Percentiles rank a stretch among this genome's conserved stretches.
Conservation (phyloP, 495 filamentous ascomycete genomes). For the Rostrohypoxylon terebratum region DNA sequence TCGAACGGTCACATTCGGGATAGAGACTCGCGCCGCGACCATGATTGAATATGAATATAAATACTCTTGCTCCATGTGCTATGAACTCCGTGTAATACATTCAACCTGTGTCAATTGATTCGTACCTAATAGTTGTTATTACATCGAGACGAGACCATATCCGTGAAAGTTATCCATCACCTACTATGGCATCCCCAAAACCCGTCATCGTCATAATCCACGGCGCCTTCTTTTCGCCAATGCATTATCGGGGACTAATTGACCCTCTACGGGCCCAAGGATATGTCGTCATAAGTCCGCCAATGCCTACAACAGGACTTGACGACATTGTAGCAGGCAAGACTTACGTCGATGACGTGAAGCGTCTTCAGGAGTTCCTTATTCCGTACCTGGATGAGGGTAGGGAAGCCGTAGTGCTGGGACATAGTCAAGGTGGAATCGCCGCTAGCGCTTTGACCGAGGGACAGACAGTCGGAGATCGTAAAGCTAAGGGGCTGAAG, state of each 20-base stretch:
- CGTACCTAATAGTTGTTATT: not conserved
- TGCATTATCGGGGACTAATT: constrained; percentile 54
- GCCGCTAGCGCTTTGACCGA: constrained; percentile 44
- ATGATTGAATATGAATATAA: not conserved
- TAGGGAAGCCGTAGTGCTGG: constrained; percentile 43
- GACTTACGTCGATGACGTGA: constrained; percentile 42
- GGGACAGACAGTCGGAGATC: constrained; percentile 45
- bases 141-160: not conserved
- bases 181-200: constrained; percentile 39
- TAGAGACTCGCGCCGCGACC: not conserved
- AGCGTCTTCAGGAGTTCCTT: constrained; percentile 35
- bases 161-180: not conserved
- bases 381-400: constrained; percentile 44
- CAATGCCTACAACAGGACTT: constrained; percentile 36
- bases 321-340: constrained; percentile 32
- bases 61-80: not conserved
- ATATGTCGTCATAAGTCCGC: constrained; percentile 50
- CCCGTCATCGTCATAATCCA: constrained; percentile 60
- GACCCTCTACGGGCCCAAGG: constrained; percentile 50
- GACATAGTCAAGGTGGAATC: constrained; percentile 49
- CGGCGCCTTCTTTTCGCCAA: constrained; percentile 60
- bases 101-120: constrained; percentile 3
- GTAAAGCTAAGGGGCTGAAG: constrained; percentile 50
- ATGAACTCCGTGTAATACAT: constrained; percentile 8
- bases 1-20: not conserved